Percentiles rank a stretch among this genome's conserved stretches.
These are phyloP conservation scores for Rhamnella rubrinervis DNA, from an alignment of 331 rosid species.

Conservation along the genomic window DNA sequence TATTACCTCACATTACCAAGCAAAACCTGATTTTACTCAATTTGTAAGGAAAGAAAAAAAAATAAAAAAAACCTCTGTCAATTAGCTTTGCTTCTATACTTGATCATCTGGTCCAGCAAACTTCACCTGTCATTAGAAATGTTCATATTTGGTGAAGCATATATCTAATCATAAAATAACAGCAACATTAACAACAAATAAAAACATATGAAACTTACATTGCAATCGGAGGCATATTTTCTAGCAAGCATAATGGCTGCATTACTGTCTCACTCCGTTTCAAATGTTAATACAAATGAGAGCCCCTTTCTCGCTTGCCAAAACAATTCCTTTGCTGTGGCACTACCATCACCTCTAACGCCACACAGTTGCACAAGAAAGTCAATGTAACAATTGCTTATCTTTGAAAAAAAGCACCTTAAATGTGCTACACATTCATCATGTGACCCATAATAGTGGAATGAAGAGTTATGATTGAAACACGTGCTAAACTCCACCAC, in stretches of 20 bases:
- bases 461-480: constrained; percentile 2
- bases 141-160: too few species aligned
- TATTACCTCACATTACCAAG: constrained; percentile 41
- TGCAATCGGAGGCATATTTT: constrained; percentile 88
- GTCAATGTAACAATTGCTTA: not conserved
- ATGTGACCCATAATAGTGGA: too few species aligned
- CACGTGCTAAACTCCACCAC: not conserved
- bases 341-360: constrained; percentile 47
- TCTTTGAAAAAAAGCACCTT: not conserved
- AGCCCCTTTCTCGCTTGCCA: constrained; percentile 96
- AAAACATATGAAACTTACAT: constrained; percentile 41
- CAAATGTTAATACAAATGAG: constrained; percentile 70
- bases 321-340: constrained; percentile 65
- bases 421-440: too few species aligned
- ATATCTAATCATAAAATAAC: constrained; percentile 6
- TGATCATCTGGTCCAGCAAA: too few species aligned
- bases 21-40: too few species aligned
- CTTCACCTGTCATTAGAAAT: too few species aligned
- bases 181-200: not conserved
- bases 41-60: too few species aligned
- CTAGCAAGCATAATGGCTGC: constrained; percentile 77
- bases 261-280: constrained; percentile 84
- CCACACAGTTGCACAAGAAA: constrained; percentile 58
- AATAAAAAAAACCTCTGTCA: too few species aligned
- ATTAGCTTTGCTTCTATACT: too few species aligned